phyloP scores from a whole-genome alignment of 768 basidiomycete genomes.

The Boletus tomentosulus region DNA sequence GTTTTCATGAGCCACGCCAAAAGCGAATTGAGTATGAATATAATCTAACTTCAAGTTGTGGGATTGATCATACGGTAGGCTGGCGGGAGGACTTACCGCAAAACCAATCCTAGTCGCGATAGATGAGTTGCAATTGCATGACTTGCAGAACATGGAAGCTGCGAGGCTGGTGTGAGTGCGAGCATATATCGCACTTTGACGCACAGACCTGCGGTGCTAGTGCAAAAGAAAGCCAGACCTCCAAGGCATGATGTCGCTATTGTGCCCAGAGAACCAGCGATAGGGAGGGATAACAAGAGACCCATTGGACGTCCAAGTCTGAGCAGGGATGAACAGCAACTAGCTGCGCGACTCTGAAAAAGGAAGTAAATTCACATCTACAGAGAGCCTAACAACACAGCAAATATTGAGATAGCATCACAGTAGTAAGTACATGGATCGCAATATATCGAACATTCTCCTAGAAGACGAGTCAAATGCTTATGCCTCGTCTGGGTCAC shows the following conservation, averaged over 20 bases:
- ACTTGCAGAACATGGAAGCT: conserved; percentile 97
- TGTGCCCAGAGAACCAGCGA: conserved; percentile 62
- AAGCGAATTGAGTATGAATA: conserved; percentile 93
- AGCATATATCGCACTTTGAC: conserved; percentile 4
- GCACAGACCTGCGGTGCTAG: conserved; percentile 72
- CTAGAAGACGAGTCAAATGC: background rate
- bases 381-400: too few relatives aligned
- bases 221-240: conserved; percentile 81
- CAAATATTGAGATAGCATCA: too few relatives aligned
- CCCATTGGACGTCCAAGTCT: conserved; percentile 49
- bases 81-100: conserved; percentile 51
- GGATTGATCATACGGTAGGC: background rate
- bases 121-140: conserved; percentile 97
- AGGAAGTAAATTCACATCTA: conserved; percentile 1
- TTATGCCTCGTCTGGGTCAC: background rate
- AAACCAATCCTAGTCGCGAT: conserved; percentile 97
- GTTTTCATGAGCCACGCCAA: conserved; percentile 97
- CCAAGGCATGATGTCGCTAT: conserved; percentile 82
- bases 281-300: conserved; percentile 65
- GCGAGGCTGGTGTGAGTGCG: conserved; percentile 8
- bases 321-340: background rate
- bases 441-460: background rate
- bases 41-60: conserved; percentile 53
- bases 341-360: background rate
- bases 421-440: background rate